A percentile compares a stretch with the other conserved stretches of the same genome.
phyloP scores from a whole-genome alignment of 106 monocot species.

The Dioscorea alata region DNA sequence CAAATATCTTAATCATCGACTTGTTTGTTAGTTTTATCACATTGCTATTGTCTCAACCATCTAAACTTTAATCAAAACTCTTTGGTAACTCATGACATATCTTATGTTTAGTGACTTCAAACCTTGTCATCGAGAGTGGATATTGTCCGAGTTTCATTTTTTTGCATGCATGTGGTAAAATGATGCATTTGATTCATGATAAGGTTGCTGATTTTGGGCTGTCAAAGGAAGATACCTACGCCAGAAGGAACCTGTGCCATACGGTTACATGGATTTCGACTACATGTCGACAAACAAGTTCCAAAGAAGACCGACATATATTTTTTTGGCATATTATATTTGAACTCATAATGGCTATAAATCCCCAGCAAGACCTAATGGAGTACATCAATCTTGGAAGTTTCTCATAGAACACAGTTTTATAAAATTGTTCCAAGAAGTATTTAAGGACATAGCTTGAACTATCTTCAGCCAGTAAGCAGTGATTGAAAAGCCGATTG shows the following conservation, averaged over 20 bases:
- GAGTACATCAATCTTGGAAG: slow-evolving; percentile 97
- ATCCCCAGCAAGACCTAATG: slow-evolving; percentile 91
- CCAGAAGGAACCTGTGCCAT: slow-evolving; percentile 62
- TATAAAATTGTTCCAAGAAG: too few relatives aligned
- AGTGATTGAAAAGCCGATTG: slow-evolving; percentile 68
- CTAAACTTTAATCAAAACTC: too few relatives aligned
- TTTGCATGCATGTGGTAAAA: too few relatives aligned
- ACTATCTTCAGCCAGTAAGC: slow-evolving; percentile 52
- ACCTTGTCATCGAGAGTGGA: too few relatives aligned
- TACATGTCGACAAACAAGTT: slow-evolving; percentile 85
- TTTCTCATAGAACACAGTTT: slow-evolving; percentile 4
- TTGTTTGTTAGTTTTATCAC: too few relatives aligned
- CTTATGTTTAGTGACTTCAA: too few relatives aligned
- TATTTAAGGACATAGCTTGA: too few relatives aligned
- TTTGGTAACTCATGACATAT: too few relatives aligned
- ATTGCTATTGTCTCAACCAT: too few relatives aligned
- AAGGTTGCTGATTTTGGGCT: slow-evolving; percentile 99
- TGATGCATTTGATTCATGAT: too few relatives aligned
- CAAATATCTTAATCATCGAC: too few relatives aligned
- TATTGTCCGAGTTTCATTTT: too few relatives aligned
- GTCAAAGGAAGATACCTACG: slow-evolving; percentile 81
- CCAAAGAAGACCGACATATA: slow-evolving; percentile 93
- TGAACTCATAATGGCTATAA: slow-evolving; percentile 86
- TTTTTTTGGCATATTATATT: slow-evolving; percentile 93
- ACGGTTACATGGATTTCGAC: slow-evolving; percentile 95